phyloP scores from a whole-genome alignment of 352 stramenopile species.

The Thraustochytrium striatum region DNA sequence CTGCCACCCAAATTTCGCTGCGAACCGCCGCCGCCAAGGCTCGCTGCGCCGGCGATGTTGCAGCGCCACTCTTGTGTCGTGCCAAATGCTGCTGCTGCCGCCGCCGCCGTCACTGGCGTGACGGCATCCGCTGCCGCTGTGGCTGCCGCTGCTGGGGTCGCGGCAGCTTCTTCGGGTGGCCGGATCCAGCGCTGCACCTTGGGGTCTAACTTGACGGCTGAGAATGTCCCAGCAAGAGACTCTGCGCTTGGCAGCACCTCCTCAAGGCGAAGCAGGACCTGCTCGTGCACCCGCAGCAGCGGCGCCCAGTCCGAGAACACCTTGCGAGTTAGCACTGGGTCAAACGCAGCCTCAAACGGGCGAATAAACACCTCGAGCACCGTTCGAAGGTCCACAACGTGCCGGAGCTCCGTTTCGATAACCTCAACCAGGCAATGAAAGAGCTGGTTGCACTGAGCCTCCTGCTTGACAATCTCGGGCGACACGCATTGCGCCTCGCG shows the following conservation, averaged over 20 bases:
- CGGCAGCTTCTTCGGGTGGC: too few species aligned
- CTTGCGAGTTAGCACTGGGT: slow-evolving; percentile 7
- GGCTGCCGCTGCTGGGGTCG: too few species aligned
- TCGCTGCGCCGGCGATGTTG: too few species aligned
- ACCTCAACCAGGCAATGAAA: slow-evolving; percentile 22
- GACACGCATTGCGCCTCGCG: slow-evolving; percentile 25
- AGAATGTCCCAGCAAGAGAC: neutral
- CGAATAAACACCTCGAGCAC: slow-evolving; percentile 39
- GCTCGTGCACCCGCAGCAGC: slow-evolving; percentile 30
- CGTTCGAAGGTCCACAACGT: slow-evolving; percentile 9
- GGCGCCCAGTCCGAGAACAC: slow-evolving; percentile 42
- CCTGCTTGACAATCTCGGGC: slow-evolving; percentile 20
- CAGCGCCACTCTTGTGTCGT: too few species aligned
- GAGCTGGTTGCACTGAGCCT: slow-evolving; percentile 9
- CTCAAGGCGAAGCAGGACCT: neutral
- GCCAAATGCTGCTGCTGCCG: too few species aligned
- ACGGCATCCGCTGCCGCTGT: too few species aligned
- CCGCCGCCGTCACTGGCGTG: too few species aligned
- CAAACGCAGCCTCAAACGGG: slow-evolving; percentile 27
- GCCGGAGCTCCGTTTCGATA: slow-evolving; percentile 23
- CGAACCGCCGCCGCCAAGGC: too few species aligned
- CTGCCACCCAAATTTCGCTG: too few species aligned
- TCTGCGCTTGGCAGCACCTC: neutral
- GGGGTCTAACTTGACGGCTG: neutral
- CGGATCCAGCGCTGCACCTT: slow-evolving; percentile 8